These are phyloP conservation scores for Cenchrus americanus DNA, from an alignment of 176 grass and related monocot species.

Conservation along the genomic window DNA sequence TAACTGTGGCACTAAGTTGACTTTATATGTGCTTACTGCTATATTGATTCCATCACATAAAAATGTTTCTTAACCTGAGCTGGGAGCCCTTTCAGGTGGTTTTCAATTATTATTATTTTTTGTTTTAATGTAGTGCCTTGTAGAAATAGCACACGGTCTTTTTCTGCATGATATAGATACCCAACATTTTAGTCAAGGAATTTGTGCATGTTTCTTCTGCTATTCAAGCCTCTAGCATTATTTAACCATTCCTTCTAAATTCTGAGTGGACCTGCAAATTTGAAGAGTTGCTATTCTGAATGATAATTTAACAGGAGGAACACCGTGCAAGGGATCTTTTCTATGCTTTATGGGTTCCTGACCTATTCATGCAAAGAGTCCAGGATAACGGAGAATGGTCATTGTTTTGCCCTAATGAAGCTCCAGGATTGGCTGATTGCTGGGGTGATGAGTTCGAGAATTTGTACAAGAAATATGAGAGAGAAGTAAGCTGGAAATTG, in stretches of 20 bases:
- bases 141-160: background rate
- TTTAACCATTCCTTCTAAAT: background rate
- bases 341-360: slow-evolving; percentile 91
- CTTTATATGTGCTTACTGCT: background rate
- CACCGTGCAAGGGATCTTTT: slow-evolving; percentile 97
- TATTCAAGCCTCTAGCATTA: background rate
- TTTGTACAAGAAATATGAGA: slow-evolving; percentile 86
- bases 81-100: background rate
- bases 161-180: background rate
- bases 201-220: background rate
- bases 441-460: slow-evolving; percentile 91
- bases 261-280: background rate
- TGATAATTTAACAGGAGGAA: slow-evolving; percentile 72
- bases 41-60: background rate
- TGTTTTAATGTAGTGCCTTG: background rate
- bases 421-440: slow-evolving; percentile 90
- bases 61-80: background rate
- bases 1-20: background rate
- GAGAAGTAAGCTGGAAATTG: slow-evolving; percentile 53
- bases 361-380: slow-evolving; percentile 97
- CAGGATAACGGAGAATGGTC: slow-evolving; percentile 91
- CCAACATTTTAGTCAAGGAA: background rate
- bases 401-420: slow-evolving; percentile 96
- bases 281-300: slow-evolving; percentile 4
- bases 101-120: background rate